phyloP scores from a whole-genome alignment of 805 yeast species.

The Spencermartinsiella europaea region DNA sequence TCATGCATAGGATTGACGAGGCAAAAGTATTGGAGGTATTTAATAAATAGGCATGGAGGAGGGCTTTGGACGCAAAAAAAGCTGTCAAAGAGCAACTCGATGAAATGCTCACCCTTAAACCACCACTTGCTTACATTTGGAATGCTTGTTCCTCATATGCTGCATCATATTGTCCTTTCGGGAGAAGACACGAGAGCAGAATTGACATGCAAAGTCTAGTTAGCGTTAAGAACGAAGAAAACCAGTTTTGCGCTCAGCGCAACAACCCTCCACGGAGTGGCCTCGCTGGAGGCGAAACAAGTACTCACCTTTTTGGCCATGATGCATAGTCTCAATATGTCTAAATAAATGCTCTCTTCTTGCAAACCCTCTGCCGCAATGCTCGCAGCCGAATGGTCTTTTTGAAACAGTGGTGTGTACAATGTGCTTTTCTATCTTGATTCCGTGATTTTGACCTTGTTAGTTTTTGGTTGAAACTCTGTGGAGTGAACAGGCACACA shows the following conservation, averaged over 20 bases:
- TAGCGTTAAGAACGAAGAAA: not conserved
- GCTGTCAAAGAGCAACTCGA: no score
- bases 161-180: conserved; percentile 26
- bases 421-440: not conserved
- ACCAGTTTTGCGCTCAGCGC: no score
- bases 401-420: conserved; percentile 5
- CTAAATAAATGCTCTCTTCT: conserved; percentile 23
- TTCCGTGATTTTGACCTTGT: not conserved
- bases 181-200: conserved; percentile 21
- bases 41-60: conserved; percentile 2
- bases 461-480: not conserved
- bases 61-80: no score
- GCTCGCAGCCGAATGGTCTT: conserved; percentile 20
- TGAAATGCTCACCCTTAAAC: no score
- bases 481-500: not conserved
- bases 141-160: conserved; percentile 23
- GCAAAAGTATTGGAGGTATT: conserved; percentile 18
- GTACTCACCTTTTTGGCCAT: conserved; percentile 19
- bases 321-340: conserved; percentile 24
- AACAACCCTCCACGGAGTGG: no score
- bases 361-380: conserved; percentile 23
- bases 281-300: no score
- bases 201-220: conserved; percentile 18
- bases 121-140: conserved; percentile 3
- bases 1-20: conserved; percentile 27